Conservation (phyloP, 139 green algal species). For the Nannochloris sp. region DNA sequence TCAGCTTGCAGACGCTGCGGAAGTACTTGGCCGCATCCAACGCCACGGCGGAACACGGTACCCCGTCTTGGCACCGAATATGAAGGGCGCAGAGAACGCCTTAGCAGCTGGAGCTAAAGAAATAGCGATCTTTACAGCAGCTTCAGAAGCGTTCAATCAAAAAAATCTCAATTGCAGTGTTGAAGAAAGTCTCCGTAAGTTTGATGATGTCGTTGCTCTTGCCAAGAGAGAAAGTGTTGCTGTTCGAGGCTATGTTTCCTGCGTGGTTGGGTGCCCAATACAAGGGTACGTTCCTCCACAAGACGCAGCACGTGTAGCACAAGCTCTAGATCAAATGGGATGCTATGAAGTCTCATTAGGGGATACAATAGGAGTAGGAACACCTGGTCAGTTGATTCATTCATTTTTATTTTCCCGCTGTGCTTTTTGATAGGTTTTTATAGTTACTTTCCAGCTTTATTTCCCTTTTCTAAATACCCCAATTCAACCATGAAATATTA, state of each 20-base stretch:
- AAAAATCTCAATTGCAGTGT: conserved; percentile 86
- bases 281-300: conserved; percentile 37
- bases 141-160: conserved; percentile 73
- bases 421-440: too few species aligned
- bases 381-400: conserved; percentile 20
- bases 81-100: conserved; percentile 78
- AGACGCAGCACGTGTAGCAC: conserved; percentile 62
- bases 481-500: too few species aligned
- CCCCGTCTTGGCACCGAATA: conserved; percentile 79
- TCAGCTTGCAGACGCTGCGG: conserved; percentile 72
- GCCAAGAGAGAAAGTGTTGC: conserved; percentile 44
- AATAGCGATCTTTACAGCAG: conserved; percentile 83
- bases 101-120: conserved; percentile 66
- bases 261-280: conserved; percentile 76
- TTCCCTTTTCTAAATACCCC: too few species aligned
- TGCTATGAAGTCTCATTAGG: conserved; percentile 92
- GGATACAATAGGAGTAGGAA: conserved; percentile 88
- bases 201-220: conserved; percentile 42
- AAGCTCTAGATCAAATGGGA: conserved; percentile 70
- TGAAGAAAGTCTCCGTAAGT: conserved; percentile 51
- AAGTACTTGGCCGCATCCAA: conserved; percentile 60
- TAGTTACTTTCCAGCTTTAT: too few species aligned
- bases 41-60: conserved; percentile 44
- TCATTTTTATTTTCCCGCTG: too few species aligned
- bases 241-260: conserved; percentile 78